A percentile compares a stretch with the other conserved stretches of the same genome.
These are phyloP conservation scores for Fomitopsis palustris DNA, from an alignment of 1,284 basidiomycete genomes.

Conservation along the genomic window DNA sequence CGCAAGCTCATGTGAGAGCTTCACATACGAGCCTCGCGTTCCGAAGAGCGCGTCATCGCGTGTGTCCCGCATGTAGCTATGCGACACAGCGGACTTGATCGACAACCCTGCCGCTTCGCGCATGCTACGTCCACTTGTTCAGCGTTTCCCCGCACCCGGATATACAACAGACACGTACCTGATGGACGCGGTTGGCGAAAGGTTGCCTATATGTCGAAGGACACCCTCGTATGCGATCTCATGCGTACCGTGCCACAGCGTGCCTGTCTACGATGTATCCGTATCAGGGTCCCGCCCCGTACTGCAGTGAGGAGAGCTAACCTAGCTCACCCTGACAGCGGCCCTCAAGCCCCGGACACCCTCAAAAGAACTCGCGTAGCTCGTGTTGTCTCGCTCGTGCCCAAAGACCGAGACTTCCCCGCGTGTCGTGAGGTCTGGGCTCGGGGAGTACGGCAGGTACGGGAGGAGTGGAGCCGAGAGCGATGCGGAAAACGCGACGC, in stretches of 20 bases:
- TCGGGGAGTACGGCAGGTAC: constrained; percentile 12
- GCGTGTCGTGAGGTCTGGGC: constrained; percentile 53
- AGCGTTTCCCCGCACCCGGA: constrained; percentile 10
- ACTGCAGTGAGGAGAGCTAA: constrained; percentile 23
- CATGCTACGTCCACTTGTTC: constrained; percentile 48
- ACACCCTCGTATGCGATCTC: constrained; percentile 83
- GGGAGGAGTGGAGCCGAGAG: constrained; percentile 49
- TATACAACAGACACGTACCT: constrained; percentile 42
- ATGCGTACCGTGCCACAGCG: constrained; percentile 52
- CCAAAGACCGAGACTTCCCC: constrained; percentile 63
- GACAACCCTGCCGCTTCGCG: constrained; percentile 78
- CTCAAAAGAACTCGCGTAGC: constrained; percentile 70
- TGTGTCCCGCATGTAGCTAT: constrained; percentile 77
- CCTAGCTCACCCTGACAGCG: constrained; percentile 58
- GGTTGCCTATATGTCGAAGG: constrained; percentile 67
- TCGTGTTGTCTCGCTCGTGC: constrained; percentile 65
- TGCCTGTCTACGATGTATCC: constrained; percentile 38
- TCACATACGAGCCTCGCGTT: constrained; percentile 61
- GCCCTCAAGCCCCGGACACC: constrained; percentile 63
- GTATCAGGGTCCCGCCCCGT: constrained; percentile 2
- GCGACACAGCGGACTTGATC: constrained; percentile 82
- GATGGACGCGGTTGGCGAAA: constrained; percentile 75
- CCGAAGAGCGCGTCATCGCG: constrained; percentile 72
- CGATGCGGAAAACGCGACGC: constrained; percentile 74
- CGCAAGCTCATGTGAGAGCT: constrained; percentile 72